Conservation (phyloP, 345 rosid genomes). For the Gossypium raimondii region DNA sequence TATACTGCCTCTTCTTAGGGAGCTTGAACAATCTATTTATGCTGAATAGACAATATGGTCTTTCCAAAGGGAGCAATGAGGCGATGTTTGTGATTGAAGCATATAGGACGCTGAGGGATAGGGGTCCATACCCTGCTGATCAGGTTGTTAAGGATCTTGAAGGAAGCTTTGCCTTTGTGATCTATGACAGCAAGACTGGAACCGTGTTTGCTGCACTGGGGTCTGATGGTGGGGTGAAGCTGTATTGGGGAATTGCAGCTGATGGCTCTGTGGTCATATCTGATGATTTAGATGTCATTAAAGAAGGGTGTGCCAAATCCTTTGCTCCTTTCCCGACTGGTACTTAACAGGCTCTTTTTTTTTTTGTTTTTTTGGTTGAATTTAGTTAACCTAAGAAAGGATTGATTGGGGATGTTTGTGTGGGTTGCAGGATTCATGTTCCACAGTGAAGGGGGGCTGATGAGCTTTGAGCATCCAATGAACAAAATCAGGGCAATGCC, state of each 20-base stretch:
- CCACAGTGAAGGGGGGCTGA: slow-evolving; percentile 68
- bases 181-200: slow-evolving; percentile 67
- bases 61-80: slow-evolving; percentile 62
- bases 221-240: slow-evolving; percentile 65
- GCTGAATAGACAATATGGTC: slow-evolving; percentile 73
- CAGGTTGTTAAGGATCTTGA: slow-evolving; percentile 86
- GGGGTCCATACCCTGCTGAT: slow-evolving; percentile 95
- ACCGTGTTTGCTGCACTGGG: slow-evolving; percentile 87
- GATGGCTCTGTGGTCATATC: slow-evolving; percentile 84
- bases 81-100: slow-evolving; percentile 85
- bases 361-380: not conserved
- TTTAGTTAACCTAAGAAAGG: not conserved
- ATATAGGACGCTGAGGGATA: slow-evolving; percentile 76
- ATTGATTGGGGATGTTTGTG: not conserved
- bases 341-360: not conserved
- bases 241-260: slow-evolving; percentile 86
- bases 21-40: slow-evolving; percentile 57
- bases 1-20: slow-evolving; percentile 73
- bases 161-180: slow-evolving; percentile 78
- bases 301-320: slow-evolving; percentile 88
- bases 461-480: slow-evolving; percentile 88
- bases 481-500: slow-evolving; percentile 80
- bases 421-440: slow-evolving; percentile 66
- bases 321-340: slow-evolving; percentile 87
- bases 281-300: slow-evolving; percentile 69